Conservation (phyloP, 139 green algal genomes). For the Micractinium conductrix region DNA sequence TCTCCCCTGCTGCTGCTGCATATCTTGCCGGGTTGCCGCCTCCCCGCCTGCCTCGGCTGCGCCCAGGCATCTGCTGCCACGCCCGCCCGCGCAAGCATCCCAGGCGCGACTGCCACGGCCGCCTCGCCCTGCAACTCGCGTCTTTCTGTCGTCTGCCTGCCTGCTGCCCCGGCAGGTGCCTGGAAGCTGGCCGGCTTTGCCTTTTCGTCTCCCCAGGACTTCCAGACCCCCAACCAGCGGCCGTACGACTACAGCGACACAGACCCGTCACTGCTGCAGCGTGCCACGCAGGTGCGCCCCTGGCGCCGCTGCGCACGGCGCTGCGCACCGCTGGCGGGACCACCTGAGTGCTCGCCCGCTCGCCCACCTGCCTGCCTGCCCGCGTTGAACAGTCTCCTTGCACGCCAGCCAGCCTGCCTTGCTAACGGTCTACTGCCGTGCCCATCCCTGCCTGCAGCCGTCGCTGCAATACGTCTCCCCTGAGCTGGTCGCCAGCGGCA, state of each 20-base stretch:
- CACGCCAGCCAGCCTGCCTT: background rate
- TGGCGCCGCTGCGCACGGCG: too few species aligned
- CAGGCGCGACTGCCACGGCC: too few species aligned
- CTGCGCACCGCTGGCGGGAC: too few species aligned
- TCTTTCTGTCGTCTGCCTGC: too few species aligned
- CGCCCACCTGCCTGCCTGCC: background rate
- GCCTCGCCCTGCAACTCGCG: too few species aligned
- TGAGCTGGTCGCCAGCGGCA: slow-evolving; percentile 66
- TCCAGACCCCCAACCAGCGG: background rate
- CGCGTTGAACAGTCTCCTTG: background rate
- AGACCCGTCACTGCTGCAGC: slow-evolving; percentile 39
- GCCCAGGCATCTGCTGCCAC: too few species aligned
- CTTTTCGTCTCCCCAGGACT: slow-evolving; percentile 47
- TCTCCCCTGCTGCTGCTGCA: too few species aligned
- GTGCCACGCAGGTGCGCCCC: slow-evolving; percentile 33
- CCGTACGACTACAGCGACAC: slow-evolving; percentile 41
- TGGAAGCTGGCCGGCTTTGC: slow-evolving; percentile 85
- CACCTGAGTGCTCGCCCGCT: too few species aligned
- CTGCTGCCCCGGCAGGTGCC: slow-evolving; percentile 50
- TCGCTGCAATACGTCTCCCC: slow-evolving; percentile 75
- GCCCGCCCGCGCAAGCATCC: too few species aligned
- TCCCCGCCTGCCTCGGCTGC: too few species aligned
- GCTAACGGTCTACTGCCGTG: too few species aligned
- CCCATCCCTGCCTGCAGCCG: slow-evolving; percentile 57
- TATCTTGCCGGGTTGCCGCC: too few species aligned